phyloP scores from a whole-genome alignment of 805 yeast species.

The Maudiozyma bulderi region DNA sequence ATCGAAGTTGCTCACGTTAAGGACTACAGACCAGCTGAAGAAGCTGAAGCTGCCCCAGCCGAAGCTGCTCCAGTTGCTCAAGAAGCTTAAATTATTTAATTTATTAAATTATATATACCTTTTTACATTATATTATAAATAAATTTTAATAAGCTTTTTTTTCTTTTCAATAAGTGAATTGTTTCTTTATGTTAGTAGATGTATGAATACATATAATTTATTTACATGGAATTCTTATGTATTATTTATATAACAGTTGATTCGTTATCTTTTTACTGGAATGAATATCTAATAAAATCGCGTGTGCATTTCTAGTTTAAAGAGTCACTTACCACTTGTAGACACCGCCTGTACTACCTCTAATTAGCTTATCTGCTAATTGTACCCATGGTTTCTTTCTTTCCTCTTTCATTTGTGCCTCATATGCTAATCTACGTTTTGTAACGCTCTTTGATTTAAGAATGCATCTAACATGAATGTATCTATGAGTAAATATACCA shows the following conservation, averaged over 20 bases:
- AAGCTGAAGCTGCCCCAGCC: constrained; percentile 17
- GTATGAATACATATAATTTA: too few species aligned
- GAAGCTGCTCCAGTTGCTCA: constrained; percentile 2
- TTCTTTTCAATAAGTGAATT: background rate
- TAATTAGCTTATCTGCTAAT: constrained; percentile 36
- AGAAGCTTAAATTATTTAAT: background rate
- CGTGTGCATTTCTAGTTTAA: background rate
- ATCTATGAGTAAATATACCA: constrained; percentile 69
- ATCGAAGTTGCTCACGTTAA: constrained; percentile 75
- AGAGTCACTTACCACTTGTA: constrained; percentile 42
- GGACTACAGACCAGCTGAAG: constrained; percentile 47
- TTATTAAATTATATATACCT: background rate
- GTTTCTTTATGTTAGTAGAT: background rate
- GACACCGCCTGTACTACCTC: constrained; percentile 42
- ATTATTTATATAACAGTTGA: too few species aligned
- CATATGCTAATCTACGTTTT: constrained; percentile 48
- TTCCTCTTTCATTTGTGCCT: constrained; percentile 39
- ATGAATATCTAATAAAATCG: too few species aligned
- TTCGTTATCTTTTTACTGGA: too few species aligned
- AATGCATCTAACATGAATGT: constrained; percentile 71
- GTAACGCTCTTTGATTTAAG: constrained; percentile 57
- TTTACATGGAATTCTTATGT: too few species aligned
- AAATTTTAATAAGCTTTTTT: background rate
- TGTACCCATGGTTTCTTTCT: constrained; percentile 45
- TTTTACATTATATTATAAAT: background rate